These are phyloP conservation scores for Lonicera japonica DNA, from an alignment of 129 eudicot genomes.

Conservation along the genomic window DNA sequence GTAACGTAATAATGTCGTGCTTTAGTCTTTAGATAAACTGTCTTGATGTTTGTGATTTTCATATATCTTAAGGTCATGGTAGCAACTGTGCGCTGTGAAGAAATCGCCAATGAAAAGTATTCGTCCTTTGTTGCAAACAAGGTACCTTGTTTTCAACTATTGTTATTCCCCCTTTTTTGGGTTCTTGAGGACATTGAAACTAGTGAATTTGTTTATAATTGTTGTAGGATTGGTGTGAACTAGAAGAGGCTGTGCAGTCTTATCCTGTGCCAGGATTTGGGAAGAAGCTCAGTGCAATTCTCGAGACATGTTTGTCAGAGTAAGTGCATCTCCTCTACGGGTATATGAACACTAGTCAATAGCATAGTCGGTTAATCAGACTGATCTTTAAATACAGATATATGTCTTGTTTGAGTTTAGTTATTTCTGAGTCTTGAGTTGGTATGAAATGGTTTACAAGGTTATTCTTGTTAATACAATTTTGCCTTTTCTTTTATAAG, in stretches of 20 bases:
- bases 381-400: not conserved
- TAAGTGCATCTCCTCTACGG: conserved; percentile 27
- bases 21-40: not conserved
- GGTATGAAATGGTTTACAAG: too few relatives aligned
- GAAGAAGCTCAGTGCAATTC: conserved; percentile 71
- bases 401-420: not conserved
- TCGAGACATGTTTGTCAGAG: conserved; percentile 58
- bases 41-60: conserved; percentile 7
- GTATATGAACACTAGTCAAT: not conserved
- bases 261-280: conserved; percentile 78
- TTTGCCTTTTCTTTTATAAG: too few relatives aligned
- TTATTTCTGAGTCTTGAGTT: too few relatives aligned
- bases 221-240: conserved; percentile 71
- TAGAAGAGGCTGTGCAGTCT: conserved; percentile 76
- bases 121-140: conserved; percentile 53
- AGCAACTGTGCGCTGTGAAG: conserved; percentile 99
- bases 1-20: not conserved
- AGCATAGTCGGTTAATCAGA: not conserved
- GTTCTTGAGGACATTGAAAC: not conserved
- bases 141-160: conserved; percentile 34
- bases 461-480: too few relatives aligned
- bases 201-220: not conserved
- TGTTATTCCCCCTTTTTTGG: not conserved
- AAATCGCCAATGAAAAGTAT: conserved; percentile 83
- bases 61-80: conserved; percentile 77